Evolutionary conservation across 2,329 filamentous ascomycete species (phyloP), one percentile per base, ranked within the genome.

Genomic region (Emergomyces africanus): DNA sequence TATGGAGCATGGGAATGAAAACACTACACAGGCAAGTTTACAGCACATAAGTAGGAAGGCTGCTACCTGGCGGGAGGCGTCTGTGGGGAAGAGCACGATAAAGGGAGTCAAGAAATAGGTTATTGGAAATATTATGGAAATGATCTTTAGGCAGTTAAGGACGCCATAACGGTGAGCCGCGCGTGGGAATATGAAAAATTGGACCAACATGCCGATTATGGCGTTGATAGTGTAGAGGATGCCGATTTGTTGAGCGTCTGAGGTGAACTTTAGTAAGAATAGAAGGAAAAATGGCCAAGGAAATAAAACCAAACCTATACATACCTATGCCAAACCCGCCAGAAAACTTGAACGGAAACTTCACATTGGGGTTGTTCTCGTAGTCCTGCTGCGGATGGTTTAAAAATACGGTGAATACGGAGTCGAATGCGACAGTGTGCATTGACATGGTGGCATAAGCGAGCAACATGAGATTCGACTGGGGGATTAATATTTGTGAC

Each of bases 1-100:
- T 5, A 89, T 95, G 30, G 83, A 86, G 67, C 89, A 94, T 0
- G 94, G 92, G 70, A 96, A 96, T 0, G 87, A 87, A 67, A 96
- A 86, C 63, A 95, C 94, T 61, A 85, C 84, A 44, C 81, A 83
- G 58, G 88, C 80, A 10, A 87, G 86, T 71, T 95, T 95, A 66
- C 85, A 65, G 48, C 89, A 72, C 77, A 96, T 84, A 42, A 95
- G 75, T 0, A 73, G 60, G 59, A 90, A 79, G 55, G 95, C 77
- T 5, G 70, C 80, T 1, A 76, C 71, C 65, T 87, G 81, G 57
- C 88, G 87, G 1, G 72, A 64, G 1, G 67, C 65, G 12, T 71
- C 67, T 0, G 74, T 73, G 0, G 78, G 78, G 10, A 84, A 73
- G 0, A 96, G 80, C 0, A 85, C 83, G 0, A 86, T 86, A 72